Percentiles rank a stretch among this genome's conserved stretches.
These are phyloP conservation scores for Suhomyces coccinellae DNA, from an alignment of 1,139 yeast species.

Conservation along the genomic window DNA sequence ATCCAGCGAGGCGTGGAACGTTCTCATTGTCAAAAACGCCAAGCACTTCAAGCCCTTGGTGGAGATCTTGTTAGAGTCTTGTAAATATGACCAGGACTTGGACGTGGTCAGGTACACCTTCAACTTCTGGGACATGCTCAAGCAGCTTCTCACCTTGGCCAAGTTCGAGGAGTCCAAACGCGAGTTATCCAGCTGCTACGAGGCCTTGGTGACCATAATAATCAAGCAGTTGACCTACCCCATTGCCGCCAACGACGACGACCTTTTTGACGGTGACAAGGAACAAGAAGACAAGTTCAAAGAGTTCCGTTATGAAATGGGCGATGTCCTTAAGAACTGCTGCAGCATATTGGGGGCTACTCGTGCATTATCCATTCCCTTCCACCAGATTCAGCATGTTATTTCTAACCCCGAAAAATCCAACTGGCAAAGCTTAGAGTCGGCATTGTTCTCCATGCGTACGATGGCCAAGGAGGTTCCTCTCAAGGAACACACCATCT, in stretches of 20 bases:
- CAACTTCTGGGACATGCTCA: constrained; percentile 85
- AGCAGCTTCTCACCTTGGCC: constrained; percentile 66
- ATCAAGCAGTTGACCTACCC: constrained; percentile 81
- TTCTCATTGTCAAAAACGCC: constrained; percentile 75
- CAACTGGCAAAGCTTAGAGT: constrained; percentile 87
- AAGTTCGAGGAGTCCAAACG: constrained; percentile 61
- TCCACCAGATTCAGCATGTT: constrained; percentile 47
- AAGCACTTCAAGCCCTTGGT: constrained; percentile 71
- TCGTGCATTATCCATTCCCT: constrained; percentile 64
- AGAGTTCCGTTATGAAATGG: constrained; percentile 94
- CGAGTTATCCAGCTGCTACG: constrained; percentile 61
- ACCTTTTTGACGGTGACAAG: constrained; percentile 57
- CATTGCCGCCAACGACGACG: constrained; percentile 39
- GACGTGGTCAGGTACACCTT: constrained; percentile 90
- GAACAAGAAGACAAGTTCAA: constrained; percentile 93
- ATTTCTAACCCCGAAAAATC: constrained; percentile 31
- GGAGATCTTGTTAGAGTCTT: constrained; percentile 64
- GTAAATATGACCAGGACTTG: constrained; percentile 70
- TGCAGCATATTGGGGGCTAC: constrained; percentile 85
- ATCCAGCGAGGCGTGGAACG: constrained; percentile 97
- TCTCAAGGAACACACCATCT: constrained; percentile 58
- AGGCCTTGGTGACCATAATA: constrained; percentile 64
- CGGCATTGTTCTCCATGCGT: constrained; percentile 85
- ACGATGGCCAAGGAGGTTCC: constrained; percentile 94
- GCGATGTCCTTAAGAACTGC: constrained; percentile 93